A percentile compares a stretch with the other conserved stretches of the same genome.
Conservation (phyloP, 768 basidiomycete species). For the Candolleomyces eurysporus region DNA sequence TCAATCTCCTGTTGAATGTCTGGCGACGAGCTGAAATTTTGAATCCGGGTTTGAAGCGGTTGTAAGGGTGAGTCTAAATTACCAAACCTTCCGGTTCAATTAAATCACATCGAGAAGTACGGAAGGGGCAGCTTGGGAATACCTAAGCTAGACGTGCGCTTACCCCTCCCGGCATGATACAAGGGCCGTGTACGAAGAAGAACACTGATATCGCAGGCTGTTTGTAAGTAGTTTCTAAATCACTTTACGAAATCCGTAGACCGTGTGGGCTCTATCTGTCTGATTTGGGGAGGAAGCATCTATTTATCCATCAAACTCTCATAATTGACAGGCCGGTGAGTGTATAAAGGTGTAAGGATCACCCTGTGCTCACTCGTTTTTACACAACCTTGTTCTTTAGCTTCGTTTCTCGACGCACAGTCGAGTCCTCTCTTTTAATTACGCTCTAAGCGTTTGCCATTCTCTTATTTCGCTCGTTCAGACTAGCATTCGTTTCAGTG, state of each 20-base stretch:
- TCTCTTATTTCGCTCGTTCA: background rate
- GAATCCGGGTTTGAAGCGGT: background rate
- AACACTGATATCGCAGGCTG: too few relatives aligned
- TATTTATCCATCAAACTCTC: background rate
- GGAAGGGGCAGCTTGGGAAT: background rate
- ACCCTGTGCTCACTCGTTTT: background rate
- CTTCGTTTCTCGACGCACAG: background rate
- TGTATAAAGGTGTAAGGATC: conserved; percentile 3
- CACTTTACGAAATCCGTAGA: too few relatives aligned
- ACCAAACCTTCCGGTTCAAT: background rate
- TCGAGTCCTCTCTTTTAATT: conserved; percentile 2
- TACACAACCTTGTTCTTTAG: conserved; percentile 1
- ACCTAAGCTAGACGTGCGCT: background rate
- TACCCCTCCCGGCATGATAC: background rate
- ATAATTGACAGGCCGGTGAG: conserved; percentile 2
- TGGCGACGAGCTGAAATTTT: background rate
- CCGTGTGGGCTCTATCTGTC: background rate
- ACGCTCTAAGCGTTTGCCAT: conserved; percentile 7
- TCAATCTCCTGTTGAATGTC: background rate
- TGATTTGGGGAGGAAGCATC: conserved; percentile 1
- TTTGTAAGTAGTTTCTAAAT: too few relatives aligned
- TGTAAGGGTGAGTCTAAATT: background rate
- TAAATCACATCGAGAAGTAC: background rate
- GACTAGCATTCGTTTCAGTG: background rate
- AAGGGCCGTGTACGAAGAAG: too few relatives aligned